Evolutionary conservation across 1,139 yeast species (phyloP), one percentile per base, ranked within the genome.

Genomic region (Pichia sp.): DNA sequence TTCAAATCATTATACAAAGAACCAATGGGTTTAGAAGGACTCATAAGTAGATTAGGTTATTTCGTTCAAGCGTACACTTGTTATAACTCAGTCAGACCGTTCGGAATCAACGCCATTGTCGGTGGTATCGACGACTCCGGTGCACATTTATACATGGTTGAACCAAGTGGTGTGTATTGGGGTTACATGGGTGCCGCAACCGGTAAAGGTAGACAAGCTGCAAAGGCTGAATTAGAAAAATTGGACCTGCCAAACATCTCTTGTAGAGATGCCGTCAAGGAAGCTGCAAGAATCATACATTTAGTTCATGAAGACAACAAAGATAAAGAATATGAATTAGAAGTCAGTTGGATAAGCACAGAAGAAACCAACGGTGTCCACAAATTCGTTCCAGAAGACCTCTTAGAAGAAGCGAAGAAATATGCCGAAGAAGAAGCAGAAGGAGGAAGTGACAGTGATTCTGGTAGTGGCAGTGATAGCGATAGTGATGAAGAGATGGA

Each of bases 181-280:
- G 99, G 99, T 40, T 94, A 93, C 69, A 77, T 79, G 46, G 99
- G 97, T 48, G 96, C 97, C 42, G 99, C 99, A 32, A 82, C 97
- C 5, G 99, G 99, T 53, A 94, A 93, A 67, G 99, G 99, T 40
- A 83, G 98, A 67, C 99, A 93, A 69, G 80, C 89, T 22, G 99
- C 99, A 50, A 91, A 90, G 69, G 86, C 93, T 19, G 99, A 94
- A 69, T 77, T 94, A 59, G 99, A 94, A 68, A 94, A 93, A 67
- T 74, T 94, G 58, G 86, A 90, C 56, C 73, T 81, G 53, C 85
- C 81, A 46, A 78, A 76, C 54, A 71, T 94, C 56, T 72, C 84
- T 2, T 87, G 83, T 10, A 77, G 71, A 56, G 96, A 91, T 24
- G 99, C 96, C 4, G 85, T 93, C 42, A 90, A 87, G 60, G 85